Base-by-base conservation (phyloP, 176 grass and related monocot genomes). In the Oryza coarctata region DNA sequence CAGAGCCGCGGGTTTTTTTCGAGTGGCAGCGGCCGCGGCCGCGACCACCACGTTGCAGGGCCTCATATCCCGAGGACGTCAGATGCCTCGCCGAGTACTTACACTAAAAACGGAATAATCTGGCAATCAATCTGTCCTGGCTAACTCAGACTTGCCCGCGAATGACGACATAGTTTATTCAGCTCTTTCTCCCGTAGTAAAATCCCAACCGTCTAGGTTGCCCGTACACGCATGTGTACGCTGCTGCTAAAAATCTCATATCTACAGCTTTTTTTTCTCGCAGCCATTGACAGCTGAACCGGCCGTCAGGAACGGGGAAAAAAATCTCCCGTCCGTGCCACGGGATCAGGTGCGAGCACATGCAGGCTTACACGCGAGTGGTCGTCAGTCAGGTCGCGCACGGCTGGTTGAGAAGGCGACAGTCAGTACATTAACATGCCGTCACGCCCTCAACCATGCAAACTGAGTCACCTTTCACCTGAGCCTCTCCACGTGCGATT, bases 121-220 rank as follows among this genome's bases (percentile, higher is more conserved):
- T 12, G 55, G 77, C 55, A 60, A 85, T 89, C 73, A 77, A 35
- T 25, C 52, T 82, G 78, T 82, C 55, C 73, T n/a, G n/a, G n/a
- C n/a, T 7, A 30, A 18, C 35, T 23, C 20, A 66, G 18, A 2
- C 9, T 13, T 40, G 25, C 23, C 23, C 43, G 78, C 78, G 78
- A 79, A 57, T 89, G 83, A 45, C 66, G 36, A 9, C 55, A 60
- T 86, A 67, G 78, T 89, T 86, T 89, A 89, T 7, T 71, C 45
- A 1, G 6, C 47, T 25, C 10, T 55, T 55, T 13, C 50, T 67
- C 14, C 3, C 6, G 45, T 82, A 28, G 68, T 10, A 8, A 45
- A 7, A 38, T 26, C 45, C 1, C 88, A 63, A 28, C 63, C 34
- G 77, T 85, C 78, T 29, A 77, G 78, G 87, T 28, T 64, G 41